Conservation (phyloP, 306 rosid species). For the Chamaecrista fasciculata region DNA sequence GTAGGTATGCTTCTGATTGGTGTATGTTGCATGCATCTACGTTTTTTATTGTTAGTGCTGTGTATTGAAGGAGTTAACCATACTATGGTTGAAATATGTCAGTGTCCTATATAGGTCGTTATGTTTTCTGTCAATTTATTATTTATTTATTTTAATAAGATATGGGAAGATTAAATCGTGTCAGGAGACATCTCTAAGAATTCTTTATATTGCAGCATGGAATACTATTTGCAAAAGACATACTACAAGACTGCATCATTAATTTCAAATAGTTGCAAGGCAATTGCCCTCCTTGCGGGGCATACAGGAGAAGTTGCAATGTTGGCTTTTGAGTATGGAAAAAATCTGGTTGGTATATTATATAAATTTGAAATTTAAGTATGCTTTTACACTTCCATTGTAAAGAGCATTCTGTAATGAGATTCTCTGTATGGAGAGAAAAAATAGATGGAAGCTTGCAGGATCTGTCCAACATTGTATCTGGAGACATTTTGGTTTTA, state of each 20-base stretch:
- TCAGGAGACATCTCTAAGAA: constrained; percentile 5
- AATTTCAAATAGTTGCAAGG: constrained; percentile 95
- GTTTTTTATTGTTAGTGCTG: not conserved
- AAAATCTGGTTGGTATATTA: constrained; percentile 80
- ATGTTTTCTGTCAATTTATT: not conserved
- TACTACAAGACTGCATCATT: constrained; percentile 94
- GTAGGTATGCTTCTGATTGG: constrained; percentile 60
- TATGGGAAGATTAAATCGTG: not conserved
- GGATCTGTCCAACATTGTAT: constrained; percentile 3
- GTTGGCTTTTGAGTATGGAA: constrained; percentile 87
- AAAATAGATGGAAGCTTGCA: constrained; percentile 15
- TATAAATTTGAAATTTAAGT: constrained; percentile 16
- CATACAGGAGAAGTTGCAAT: constrained; percentile 84
- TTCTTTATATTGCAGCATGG: constrained; percentile 74
- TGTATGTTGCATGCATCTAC: constrained; percentile 19
- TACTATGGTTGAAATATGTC: not conserved
- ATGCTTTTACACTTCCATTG: not conserved
- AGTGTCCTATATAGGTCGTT: not conserved
- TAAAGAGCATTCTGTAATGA: not conserved
- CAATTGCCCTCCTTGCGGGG: constrained; percentile 93
- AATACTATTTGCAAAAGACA: constrained; percentile 83
- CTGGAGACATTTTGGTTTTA: not conserved
- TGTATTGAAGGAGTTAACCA: constrained; percentile 5
- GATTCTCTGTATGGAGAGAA: constrained; percentile 23
- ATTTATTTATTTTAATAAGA: not conserved